These are phyloP conservation scores for Boletus eberwhitei DNA, from an alignment of 768 basidiomycete genomes.

Conservation along the genomic window DNA sequence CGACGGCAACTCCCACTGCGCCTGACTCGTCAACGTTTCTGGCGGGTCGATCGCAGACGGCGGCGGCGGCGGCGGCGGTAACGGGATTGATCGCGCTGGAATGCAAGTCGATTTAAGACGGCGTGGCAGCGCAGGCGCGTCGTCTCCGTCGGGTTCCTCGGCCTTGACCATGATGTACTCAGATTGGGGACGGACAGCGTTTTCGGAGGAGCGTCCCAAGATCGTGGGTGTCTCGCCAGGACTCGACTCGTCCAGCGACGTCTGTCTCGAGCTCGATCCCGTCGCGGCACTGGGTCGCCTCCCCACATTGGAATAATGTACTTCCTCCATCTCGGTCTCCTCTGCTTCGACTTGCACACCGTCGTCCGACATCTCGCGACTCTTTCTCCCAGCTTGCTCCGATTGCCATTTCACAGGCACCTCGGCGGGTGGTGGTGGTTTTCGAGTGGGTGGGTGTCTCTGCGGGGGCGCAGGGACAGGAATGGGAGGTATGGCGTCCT, in stretches of 20 bases:
- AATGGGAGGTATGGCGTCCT: slow-evolving; percentile 24
- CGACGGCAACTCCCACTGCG: slow-evolving; percentile 64
- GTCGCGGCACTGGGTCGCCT: slow-evolving; percentile 39
- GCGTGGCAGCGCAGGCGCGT: slow-evolving; percentile 34
- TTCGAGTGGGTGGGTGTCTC: slow-evolving; percentile 28
- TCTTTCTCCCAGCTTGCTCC: too few relatives aligned
- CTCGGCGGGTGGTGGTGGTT: slow-evolving; percentile 28
- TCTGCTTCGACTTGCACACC: too few relatives aligned
- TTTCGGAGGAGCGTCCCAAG: background rate
- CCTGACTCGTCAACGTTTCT: too few relatives aligned
- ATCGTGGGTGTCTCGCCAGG: slow-evolving; percentile 6
- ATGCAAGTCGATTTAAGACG: slow-evolving; percentile 38
- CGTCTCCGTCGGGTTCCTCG: slow-evolving; percentile 25
- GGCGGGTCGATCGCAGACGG: too few relatives aligned
- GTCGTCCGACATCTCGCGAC: too few relatives aligned
- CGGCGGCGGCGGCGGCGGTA: too few relatives aligned
- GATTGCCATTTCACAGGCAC: background rate
- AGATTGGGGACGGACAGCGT: slow-evolving; percentile 30
- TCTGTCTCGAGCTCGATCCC: slow-evolving; percentile 34
- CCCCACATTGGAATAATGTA: too few relatives aligned
- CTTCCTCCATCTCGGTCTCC: too few relatives aligned
- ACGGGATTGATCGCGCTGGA: slow-evolving; percentile 17
- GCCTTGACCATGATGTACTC: slow-evolving; percentile 69
- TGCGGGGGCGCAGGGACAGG: slow-evolving; percentile 33
- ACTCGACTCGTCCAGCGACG: slow-evolving; percentile 33